Base-by-base conservation (phyloP, 2,329 filamentous ascomycete genomes). In the Cyclaneusma minus region DNA sequence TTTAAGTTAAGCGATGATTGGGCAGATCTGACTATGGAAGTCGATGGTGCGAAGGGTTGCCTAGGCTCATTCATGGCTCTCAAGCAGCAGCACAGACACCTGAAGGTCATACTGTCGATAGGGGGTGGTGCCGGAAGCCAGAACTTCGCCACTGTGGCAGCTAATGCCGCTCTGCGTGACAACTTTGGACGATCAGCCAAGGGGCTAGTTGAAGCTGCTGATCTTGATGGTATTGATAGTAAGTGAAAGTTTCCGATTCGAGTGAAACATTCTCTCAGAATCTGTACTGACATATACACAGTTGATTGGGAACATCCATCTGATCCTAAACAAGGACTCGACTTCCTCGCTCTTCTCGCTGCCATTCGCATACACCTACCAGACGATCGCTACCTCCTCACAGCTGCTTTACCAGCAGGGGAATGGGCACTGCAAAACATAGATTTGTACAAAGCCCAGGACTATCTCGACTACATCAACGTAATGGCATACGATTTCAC, bases 291-390 rank as follows among this genome's bases (percentile, higher is more conserved):
- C 20, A 19, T 12, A 30, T 27, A 16, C n/a, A n/a, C 32, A 87
- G 80, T 89, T 45, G 74, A 79, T 41, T 89, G 81, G 81, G 73
- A 83, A 45, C 78, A 82, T 39, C 80, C 81, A 3, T 62, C 62
- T 29, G 61, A 77, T 43, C 46, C 58, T 2, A 57, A 69, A 28
- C 68, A 85, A 49, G 79, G 78, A 13, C 55, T 61, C 34, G 64
- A 84, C 47, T 85, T 83, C 44, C 51, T 84, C 22, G 60, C 65
- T 11, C 61, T 89, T 14, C 60, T 87, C 16, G 66, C 69, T 7
- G 58, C 66, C 11, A 54, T 82, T 27, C 73, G 81, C 31, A 54
- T 68, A 30, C 62, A 71, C 29, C 59, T 87, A n/a, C 72, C 75
- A 9, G 59, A 70, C 16, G 71, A 77, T 21, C 58, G 62, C 22